Evolutionary conservation across 306 rosid genomes (phyloP), one percentile per base, ranked within the genome.

Genomic region (Datisca glomerata): DNA sequence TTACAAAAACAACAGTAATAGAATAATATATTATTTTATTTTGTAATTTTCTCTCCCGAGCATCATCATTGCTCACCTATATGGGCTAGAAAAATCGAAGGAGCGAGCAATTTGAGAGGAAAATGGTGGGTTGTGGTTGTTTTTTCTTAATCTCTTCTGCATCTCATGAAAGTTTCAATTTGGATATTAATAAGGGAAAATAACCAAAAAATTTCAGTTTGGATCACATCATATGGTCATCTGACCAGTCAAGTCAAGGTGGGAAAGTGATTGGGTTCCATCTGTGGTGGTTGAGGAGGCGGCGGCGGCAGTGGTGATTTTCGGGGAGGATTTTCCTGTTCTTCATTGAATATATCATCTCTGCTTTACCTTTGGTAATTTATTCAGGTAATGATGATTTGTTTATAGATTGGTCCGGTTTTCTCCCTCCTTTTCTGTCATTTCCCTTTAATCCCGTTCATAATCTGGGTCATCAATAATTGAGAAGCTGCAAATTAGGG

Each of bases 11-110:
- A 44, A n/a, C 29, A 20, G n/a, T n/a, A n/a, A n/a, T n/a, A n/a
- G n/a, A n/a, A n/a, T n/a, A n/a, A n/a, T n/a, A n/a, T n/a, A n/a
- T n/a, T 35, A 23, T 59, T 21, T 54, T 62, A 56, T 72, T 78
- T 70, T 81, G 75, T 64, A 54, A 56, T 66, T 71, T 74, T 71
- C 60, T 62, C 45, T 44, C 6, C 3, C 20, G n/a, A 15, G 14
- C 39, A 19, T 50, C 36, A 28, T 53, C 42, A 12, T 37, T 31
- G 3, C 8, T 38, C 43, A 38, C 15, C 19, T n/a, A 1, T n/a
- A 8, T 2, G 18, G 10, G n/a, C n/a, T 31, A 4, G 36, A 8
- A 8, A 11, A 31, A 31, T 2, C n/a, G 36, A 31, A 14, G 6
- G 36, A 31, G 36, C 7, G 13, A 31, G 36, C 9, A 7, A 31